Conservation (phyloP, 177 flowering plant species). For the Vitis hybrid region DNA sequence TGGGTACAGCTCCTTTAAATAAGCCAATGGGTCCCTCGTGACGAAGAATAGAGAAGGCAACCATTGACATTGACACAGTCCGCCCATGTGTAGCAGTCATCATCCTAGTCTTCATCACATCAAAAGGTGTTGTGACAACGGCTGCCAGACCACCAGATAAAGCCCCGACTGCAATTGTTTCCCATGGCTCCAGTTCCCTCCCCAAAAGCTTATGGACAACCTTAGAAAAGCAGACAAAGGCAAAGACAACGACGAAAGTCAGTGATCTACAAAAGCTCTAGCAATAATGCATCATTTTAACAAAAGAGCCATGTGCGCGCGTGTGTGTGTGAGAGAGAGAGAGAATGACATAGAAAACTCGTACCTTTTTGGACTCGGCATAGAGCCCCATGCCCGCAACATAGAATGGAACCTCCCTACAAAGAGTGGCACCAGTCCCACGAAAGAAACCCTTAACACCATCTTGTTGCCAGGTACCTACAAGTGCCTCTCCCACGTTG, state of each 20-base stretch:
- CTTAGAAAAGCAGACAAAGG: conserved; percentile 25
- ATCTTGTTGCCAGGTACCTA: conserved; percentile 89
- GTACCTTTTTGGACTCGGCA: conserved; percentile 96
- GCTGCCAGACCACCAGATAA: conserved; percentile 95
- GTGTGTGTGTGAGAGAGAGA: too few relatives aligned
- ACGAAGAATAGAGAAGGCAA: conserved; percentile 79
- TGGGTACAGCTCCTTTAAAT: conserved; percentile 93
- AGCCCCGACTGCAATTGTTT: conserved; percentile 85
- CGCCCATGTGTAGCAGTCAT: conserved; percentile 90
- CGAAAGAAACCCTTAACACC: conserved; percentile 95
- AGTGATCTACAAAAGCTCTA: not conserved
- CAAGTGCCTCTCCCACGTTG: conserved; percentile 90
- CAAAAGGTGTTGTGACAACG: conserved; percentile 91
- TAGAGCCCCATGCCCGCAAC: conserved; percentile 98
- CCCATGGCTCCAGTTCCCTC: conserved; percentile 96
- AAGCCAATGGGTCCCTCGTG: conserved; percentile 90
- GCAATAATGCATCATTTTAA: not conserved
- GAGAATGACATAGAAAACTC: not conserved
- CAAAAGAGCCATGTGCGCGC: not conserved
- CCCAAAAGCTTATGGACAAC: conserved; percentile 58
- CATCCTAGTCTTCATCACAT: conserved; percentile 95
- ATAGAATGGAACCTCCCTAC: conserved; percentile 96
- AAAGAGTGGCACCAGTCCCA: conserved; percentile 97
- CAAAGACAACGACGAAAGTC: not conserved
- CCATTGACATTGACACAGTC: conserved; percentile 63